phyloP scores from a whole-genome alignment of 73 alveolate species.

The Paramecium sexaurelia region DNA sequence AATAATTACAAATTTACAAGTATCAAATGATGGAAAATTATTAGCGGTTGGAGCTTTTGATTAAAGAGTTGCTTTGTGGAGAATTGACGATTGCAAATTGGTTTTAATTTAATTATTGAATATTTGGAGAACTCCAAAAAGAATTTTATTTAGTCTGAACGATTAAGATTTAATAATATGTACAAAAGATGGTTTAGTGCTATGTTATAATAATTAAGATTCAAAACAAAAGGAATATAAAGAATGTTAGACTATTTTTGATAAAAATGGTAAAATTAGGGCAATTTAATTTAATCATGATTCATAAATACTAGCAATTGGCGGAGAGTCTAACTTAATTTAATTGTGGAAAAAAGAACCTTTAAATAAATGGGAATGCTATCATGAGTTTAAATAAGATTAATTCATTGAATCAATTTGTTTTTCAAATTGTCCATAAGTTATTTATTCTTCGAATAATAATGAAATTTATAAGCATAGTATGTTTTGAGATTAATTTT shows the following conservation, averaged over 20 bases:
- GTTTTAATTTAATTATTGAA: background rate
- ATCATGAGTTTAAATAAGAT: background rate
- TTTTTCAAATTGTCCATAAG: background rate
- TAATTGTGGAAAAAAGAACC: background rate
- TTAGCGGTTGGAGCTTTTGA: background rate
- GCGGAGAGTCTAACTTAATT: background rate
- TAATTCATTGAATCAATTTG: background rate
- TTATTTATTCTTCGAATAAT: background rate
- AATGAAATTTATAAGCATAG: background rate
- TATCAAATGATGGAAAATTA: background rate
- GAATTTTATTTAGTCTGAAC: background rate
- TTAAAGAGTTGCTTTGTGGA: background rate
- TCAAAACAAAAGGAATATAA: background rate
- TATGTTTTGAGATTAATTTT: background rate
- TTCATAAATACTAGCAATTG: background rate
- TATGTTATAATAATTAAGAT: background rate
- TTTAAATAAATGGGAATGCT: background rate
- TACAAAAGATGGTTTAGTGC: background rate
- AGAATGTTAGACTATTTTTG: background rate
- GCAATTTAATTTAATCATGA: background rate
- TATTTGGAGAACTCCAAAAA: background rate
- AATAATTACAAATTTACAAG: background rate
- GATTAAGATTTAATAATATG: background rate
- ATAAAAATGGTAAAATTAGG: background rate
- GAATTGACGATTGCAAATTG: background rate